phyloP scores from a whole-genome alignment of 495 filamentous ascomycete genomes.

The Aspergillus hancockii region DNA sequence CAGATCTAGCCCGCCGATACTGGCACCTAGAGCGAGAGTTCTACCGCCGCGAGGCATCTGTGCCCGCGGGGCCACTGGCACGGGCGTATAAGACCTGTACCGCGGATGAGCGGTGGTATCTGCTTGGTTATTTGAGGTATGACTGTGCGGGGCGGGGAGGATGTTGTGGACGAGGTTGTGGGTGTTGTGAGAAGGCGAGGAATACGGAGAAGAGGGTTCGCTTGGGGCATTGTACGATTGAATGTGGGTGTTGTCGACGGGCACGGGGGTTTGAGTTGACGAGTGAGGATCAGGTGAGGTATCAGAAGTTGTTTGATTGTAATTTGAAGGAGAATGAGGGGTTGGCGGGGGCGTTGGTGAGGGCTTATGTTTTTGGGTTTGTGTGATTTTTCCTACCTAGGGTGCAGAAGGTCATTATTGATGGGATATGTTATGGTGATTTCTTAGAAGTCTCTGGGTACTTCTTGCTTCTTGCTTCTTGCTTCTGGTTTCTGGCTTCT shows the following conservation, averaged over 20 bases:
- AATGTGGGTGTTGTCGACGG: conserved; percentile 11
- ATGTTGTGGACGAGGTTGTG: conserved; percentile 5
- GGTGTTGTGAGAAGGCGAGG: conserved; percentile 5
- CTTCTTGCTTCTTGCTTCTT: not conserved
- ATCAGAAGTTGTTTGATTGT: conserved; percentile 10
- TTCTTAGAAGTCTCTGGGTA: not conserved
- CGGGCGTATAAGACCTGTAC: not conserved
- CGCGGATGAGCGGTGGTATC: not conserved
- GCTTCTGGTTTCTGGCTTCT: not conserved
- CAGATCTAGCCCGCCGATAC: not conserved
- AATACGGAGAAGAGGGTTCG: conserved; percentile 3
- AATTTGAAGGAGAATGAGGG: conserved; percentile 8
- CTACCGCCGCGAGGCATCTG: conserved; percentile 7
- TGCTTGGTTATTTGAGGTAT: not conserved
- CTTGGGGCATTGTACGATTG: conserved; percentile 7
- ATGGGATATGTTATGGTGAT: no score
- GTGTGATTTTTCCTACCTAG: not conserved
- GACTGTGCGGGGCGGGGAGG: conserved; percentile 9
- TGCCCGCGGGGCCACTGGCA: not conserved
- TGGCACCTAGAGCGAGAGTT: conserved; percentile 10
- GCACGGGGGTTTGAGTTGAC: conserved; percentile 8
- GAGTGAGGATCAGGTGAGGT: conserved; percentile 6
- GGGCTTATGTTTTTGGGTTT: conserved; percentile 10
- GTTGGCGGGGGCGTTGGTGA: not conserved
- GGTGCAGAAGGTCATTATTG: no score